Conservation (phyloP, 257 asterid species). For the Linderniella brevidens region DNA sequence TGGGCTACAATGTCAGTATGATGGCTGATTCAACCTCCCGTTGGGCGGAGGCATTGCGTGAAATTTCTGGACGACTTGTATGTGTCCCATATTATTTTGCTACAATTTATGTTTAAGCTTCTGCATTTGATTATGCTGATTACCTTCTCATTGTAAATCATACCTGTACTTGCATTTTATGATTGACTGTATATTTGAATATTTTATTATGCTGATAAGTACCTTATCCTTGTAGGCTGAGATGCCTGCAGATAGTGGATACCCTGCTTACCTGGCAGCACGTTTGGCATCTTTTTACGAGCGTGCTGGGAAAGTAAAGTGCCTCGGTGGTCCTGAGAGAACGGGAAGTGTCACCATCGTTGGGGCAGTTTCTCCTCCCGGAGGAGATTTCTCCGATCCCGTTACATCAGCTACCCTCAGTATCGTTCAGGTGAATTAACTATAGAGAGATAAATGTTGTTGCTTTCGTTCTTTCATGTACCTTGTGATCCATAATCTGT, state of each 20-base stretch:
- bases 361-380: constrained; percentile 99
- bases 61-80: constrained; percentile 99
- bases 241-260: constrained; percentile 99
- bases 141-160: constrained; percentile 6
- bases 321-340: constrained; percentile 98
- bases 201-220: neutral
- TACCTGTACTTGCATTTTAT: constrained; percentile 4
- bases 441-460: constrained; percentile 6
- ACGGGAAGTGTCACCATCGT: constrained; percentile 97
- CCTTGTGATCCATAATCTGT: constrained; percentile 9
- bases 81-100: constrained; percentile 14
- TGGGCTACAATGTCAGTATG: constrained; percentile 99
- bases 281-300: constrained; percentile 98
- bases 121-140: constrained; percentile 1
- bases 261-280: constrained; percentile 96
- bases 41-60: constrained; percentile 99
- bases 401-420: constrained; percentile 98
- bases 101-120: constrained; percentile 7
- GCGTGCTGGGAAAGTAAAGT: constrained; percentile 99
- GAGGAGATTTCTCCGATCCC: constrained; percentile 99
- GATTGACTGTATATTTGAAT: neutral
- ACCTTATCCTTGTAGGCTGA: constrained; percentile 42
- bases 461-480: constrained; percentile 7
- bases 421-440: constrained; percentile 91
- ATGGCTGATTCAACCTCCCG: constrained; percentile 99